phyloP scores from a whole-genome alignment of 257 asterid genomes.

The Rhazya stricta region DNA sequence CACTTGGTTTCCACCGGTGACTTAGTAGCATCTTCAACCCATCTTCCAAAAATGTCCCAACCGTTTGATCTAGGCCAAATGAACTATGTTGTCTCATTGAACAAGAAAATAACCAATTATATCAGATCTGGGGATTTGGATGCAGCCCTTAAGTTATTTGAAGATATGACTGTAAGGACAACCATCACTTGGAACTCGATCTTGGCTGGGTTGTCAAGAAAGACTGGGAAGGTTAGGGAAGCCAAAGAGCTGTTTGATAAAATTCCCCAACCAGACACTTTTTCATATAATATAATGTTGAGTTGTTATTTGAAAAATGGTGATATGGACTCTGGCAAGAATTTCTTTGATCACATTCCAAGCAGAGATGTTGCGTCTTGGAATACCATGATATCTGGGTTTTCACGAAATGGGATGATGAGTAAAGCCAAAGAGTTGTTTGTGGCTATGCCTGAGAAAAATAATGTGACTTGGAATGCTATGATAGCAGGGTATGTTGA shows the following conservation, averaged over 20 bases:
- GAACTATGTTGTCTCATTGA: constrained; percentile 26
- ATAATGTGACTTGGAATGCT: constrained; percentile 70
- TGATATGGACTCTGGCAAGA: constrained; percentile 35
- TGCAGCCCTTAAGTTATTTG: constrained; percentile 55
- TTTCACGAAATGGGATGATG: constrained; percentile 47
- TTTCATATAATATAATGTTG: constrained; percentile 61
- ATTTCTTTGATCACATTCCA: constrained; percentile 44
- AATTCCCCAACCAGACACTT: constrained; percentile 70
- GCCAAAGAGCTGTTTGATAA: constrained; percentile 54
- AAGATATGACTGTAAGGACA: constrained; percentile 39
- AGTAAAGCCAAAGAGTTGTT: constrained; percentile 53
- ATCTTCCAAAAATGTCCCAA: not conserved
- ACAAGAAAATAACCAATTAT: constrained; percentile 51
- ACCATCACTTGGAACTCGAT: constrained; percentile 73
- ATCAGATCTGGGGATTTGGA: constrained; percentile 52
- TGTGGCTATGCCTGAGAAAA: constrained; percentile 46
- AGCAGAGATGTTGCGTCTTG: constrained; percentile 58
- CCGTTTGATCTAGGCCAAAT: constrained; percentile 6
- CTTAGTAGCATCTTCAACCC: constrained; percentile 10
- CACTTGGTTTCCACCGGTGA: constrained; percentile 17
- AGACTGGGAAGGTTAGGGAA: constrained; percentile 42
- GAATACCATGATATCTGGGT: constrained; percentile 74
- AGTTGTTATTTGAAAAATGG: constrained; percentile 51
- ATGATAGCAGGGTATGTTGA: constrained; percentile 71
- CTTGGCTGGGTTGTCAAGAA: constrained; percentile 47